These are phyloP conservation scores for Trichoderma erinaceum DNA, from an alignment of 495 filamentous ascomycete species.

Conservation along the genomic window DNA sequence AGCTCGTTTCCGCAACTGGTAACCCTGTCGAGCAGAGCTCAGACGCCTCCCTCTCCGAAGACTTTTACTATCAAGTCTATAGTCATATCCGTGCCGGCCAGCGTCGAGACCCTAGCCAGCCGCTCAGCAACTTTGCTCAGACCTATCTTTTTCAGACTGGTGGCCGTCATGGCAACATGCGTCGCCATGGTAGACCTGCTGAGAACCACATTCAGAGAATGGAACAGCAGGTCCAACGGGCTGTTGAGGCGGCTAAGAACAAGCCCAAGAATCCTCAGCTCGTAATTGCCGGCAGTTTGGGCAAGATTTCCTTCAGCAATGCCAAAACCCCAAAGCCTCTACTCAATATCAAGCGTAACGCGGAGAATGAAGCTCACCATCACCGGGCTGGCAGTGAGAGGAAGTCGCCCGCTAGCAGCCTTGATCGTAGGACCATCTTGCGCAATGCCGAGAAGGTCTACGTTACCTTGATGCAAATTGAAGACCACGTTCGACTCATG, in stretches of 20 bases:
- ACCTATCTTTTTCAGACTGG: conserved; percentile 95
- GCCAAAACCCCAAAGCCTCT: conserved; percentile 92
- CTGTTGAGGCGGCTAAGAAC: conserved; percentile 92
- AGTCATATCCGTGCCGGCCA: conserved; percentile 85
- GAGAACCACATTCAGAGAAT: conserved; percentile 98
- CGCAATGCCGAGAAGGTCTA: conserved; percentile 84
- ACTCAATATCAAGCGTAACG: conserved; percentile 89
- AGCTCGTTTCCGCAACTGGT: conserved; percentile 85
- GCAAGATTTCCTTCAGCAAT: conserved; percentile 98
- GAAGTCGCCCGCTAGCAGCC: conserved; percentile 39
- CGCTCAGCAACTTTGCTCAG: conserved; percentile 91
- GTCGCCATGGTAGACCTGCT: conserved; percentile 66
- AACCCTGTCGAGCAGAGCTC: conserved; percentile 72
- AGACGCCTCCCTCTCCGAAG: conserved; percentile 75
- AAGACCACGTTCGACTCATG: conserved; percentile 88
- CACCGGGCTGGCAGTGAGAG: conserved; percentile 43
- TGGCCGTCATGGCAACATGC: conserved; percentile 61
- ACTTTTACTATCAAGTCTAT: conserved; percentile 98
- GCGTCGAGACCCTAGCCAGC: conserved; percentile 81
- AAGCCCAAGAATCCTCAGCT: conserved; percentile 97
- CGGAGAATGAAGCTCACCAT: conserved; percentile 45
- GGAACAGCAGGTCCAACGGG: conserved; percentile 97
- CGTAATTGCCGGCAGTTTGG: conserved; percentile 96
- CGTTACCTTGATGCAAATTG: conserved; percentile 78
- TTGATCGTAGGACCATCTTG: conserved; percentile 76